Base-by-base conservation (phyloP, 2,329 filamentous ascomycete species). In the Coniella vitis region DNA sequence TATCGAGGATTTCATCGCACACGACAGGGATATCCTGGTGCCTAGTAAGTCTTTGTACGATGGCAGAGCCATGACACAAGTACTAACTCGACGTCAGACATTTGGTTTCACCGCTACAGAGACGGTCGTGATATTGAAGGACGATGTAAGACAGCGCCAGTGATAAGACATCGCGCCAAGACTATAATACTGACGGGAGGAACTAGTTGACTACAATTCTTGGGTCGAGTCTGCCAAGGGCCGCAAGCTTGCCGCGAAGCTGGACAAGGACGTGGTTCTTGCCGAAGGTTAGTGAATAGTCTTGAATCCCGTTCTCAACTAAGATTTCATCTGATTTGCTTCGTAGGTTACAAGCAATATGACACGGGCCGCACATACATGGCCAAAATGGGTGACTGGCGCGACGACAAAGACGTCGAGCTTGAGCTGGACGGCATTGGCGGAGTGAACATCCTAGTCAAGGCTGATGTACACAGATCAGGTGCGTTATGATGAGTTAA, bases 391-490 rank as follows among this genome's bases (percentile, higher is more conserved):
- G 93, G 93, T 58, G 87, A 97, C 68, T 93, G 90, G 86, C 81
- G 86, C 54, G 79, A 89, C 52, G 86, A 97, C 71, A 94, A 94
- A 66, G 87, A 97, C 60, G 83, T 89, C 54, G 90, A 97, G 69
- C 81, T 97, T 22, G 82, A 90, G 57, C 84, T 98, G 42, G 93
- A 98, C 63, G 93, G 91, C 54, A 90, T 98, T 66, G 93, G 93
- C 56, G 93, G 93, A 60, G 93, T 98, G 54, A 97, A 91, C 67
- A 96, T 98, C 60, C 73, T 98, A 39, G 93, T 98, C 57, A 98
- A 98, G 73, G 93, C 90, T 5, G 91, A 98, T 66, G 91, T 98
- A 10, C 93, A 98, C 69, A 82, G 93, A 71, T 89, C 91, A 61
- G 89, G 89, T 91, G 74, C 52, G 76, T 66, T 40, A 14, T 47